Base-by-base conservation (phyloP, 2,329 filamentous ascomycete species). In the Pseudocercospora vitis region DNA sequence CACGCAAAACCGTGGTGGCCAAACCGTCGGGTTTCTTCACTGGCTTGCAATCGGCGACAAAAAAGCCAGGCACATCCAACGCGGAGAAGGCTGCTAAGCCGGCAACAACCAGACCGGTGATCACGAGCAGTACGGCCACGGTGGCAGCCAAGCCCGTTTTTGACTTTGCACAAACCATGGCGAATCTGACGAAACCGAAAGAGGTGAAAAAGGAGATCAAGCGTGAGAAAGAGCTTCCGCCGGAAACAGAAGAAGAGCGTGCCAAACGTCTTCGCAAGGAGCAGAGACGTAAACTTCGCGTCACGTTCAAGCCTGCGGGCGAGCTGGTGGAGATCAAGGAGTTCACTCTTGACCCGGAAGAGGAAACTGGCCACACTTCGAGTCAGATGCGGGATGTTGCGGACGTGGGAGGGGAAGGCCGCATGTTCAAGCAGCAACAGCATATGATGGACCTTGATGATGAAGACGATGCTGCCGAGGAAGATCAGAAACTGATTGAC, bases 311-410 rank as follows among this genome's bases (percentile, higher is more conserved):
- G 65, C 78, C 83, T 0, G 87, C 86, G 46, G 74, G 80, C 14
- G 80, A 83, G 24, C 77, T 92, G 24, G 84, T 84, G 1, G 76
- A 88, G 61, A 75, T 89, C 50, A 81, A 82, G 58, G 74, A 85
- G 46, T 91, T 91, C 71, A 82, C 84, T 50, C 87, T 89, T 63
- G 85, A 89, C 57, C 83, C 82, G 1, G 79, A 81, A 1, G 87
- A 91, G 66, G 86, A 89, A 61, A 78, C 84, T 53, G 85, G 84
- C 49, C 80, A 87, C 51, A 81, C 82, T 50, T 77, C 79, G 51
- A 86, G 83, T 64, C 84, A 89, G 78, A 80, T 86, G 33, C 82
- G 83, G 45, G 87, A 91, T 68, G 86, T 86, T 3, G 81, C 81
- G 24, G 87, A 91, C 66, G 85, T 89, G 63, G 83, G 84, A 46